A percentile compares a stretch with the other conserved stretches of the same genome.
These are phyloP conservation scores for Talaromyces sp. DNA, from an alignment of 2,329 filamentous ascomycete species.

Conservation along the genomic window DNA sequence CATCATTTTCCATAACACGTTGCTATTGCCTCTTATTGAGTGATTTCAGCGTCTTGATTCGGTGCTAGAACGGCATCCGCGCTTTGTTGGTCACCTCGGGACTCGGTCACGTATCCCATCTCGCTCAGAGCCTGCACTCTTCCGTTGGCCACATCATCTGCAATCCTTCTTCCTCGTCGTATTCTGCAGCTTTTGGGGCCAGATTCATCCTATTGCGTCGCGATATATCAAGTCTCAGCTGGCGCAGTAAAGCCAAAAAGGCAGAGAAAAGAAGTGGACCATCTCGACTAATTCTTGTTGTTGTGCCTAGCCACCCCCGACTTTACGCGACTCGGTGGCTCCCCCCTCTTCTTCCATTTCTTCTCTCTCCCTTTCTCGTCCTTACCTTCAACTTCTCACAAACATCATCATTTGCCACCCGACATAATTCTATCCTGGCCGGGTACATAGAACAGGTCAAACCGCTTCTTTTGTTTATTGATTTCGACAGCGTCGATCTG, in stretches of 20 bases:
- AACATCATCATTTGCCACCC: background rate
- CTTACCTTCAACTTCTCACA: conserved; percentile 8
- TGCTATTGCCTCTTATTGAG: background rate
- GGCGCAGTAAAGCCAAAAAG: background rate
- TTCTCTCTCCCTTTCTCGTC: conserved; percentile 14
- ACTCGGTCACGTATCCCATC: background rate
- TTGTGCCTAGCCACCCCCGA: conserved; percentile 10
- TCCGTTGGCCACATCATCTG: background rate
- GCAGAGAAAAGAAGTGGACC: background rate
- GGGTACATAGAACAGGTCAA: background rate
- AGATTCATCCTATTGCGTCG: background rate
- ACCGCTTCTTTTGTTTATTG: background rate
- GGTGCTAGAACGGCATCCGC: background rate
- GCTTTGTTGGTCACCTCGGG: background rate
- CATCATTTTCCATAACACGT: background rate
- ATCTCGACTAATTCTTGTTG: background rate
- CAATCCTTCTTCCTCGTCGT: background rate
- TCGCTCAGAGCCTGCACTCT: background rate
- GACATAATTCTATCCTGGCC: too few relatives aligned
- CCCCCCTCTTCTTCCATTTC: conserved; percentile 15
- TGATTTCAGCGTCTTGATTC: background rate
- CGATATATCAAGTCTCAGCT: background rate
- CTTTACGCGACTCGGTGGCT: conserved; percentile 18
- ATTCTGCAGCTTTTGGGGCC: background rate
- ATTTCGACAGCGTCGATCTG: conserved; percentile 11